Conservation (phyloP, 257 asterid species). For the Primulina tabacum region DNA sequence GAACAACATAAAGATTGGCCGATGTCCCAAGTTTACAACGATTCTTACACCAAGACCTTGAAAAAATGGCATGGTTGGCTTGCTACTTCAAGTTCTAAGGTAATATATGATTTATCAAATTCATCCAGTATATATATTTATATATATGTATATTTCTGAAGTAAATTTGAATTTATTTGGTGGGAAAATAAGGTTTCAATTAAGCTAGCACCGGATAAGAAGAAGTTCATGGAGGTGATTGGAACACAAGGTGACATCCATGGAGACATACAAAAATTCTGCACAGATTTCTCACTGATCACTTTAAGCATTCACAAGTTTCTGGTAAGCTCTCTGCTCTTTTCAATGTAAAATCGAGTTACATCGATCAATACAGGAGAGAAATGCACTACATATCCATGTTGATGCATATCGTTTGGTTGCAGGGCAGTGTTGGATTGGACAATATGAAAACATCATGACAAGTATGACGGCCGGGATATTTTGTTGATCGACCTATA, state of each 20-base stretch:
- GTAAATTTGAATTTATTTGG: not conserved
- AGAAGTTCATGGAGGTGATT: slow-evolving; percentile 43
- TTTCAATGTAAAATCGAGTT: not conserved
- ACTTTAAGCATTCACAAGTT: slow-evolving; percentile 41
- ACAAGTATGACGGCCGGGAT: slow-evolving; percentile 9
- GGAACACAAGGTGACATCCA: slow-evolving; percentile 33
- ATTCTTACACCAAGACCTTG: slow-evolving; percentile 48
- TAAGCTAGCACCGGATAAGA: slow-evolving; percentile 48
- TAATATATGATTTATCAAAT: too few relatives aligned
- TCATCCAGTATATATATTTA: too few relatives aligned
- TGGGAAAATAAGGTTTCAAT: slow-evolving; percentile 32
- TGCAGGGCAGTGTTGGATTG: slow-evolving; percentile 57
- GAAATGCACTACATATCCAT: not conserved
- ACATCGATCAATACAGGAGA: not conserved
- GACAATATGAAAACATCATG: slow-evolving; percentile 66
- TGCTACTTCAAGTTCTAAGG: too few relatives aligned
- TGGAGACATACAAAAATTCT: slow-evolving; percentile 35
- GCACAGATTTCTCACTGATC: slow-evolving; percentile 35
- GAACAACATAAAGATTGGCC: slow-evolving; percentile 43
- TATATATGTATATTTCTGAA: too few relatives aligned
- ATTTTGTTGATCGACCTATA: too few relatives aligned
- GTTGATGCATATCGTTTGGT: not conserved
- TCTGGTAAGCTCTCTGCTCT: slow-evolving; percentile 26
- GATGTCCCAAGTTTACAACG: slow-evolving; percentile 38
- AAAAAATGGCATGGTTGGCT: slow-evolving; percentile 55